Percentiles rank a stretch among this genome's conserved stretches.
Evolutionary conservation across 2,329 filamentous ascomycete genomes (phyloP).

Genomic region (Monosporascus sp.): DNA sequence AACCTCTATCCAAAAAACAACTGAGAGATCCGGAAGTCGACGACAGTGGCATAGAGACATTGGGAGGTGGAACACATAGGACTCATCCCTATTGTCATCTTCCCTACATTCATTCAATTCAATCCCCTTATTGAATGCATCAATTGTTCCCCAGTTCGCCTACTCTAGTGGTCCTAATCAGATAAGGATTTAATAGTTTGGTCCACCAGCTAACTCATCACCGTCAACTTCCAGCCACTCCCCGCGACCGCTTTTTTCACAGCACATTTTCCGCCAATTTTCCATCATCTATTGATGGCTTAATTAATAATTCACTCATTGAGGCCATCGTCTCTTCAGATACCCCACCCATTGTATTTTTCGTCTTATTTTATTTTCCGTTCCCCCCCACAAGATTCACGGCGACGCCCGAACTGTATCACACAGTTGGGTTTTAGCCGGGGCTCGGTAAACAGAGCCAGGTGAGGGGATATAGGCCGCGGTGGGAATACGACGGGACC

Average conservation of each 20-base stretch:
- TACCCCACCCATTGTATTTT: neutral
- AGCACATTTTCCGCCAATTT: neutral
- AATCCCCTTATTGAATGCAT: neutral
- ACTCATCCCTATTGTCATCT: neutral
- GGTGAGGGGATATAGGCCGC: neutral
- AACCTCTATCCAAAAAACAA: too few relatives aligned
- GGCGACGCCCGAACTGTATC: neutral
- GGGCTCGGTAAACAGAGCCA: neutral
- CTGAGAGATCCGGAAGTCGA: too few relatives aligned
- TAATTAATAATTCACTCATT: neutral
- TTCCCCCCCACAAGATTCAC: neutral
- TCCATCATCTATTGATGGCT: neutral
- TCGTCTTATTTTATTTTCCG: neutral
- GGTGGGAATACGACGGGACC: neutral
- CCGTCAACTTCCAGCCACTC: neutral
- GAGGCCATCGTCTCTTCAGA: neutral
- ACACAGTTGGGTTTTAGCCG: neutral
- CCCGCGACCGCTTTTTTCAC: neutral
- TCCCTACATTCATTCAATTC: neutral
- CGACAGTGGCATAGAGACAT: too few relatives aligned
- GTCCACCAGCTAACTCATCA: neutral
- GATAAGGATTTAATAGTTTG: neutral
- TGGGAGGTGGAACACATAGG: neutral
- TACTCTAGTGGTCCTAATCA: neutral
- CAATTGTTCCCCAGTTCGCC: neutral